A percentile compares a stretch with the other conserved stretches of the same genome.
Conservation (phyloP, 306 rosid genomes). For the Alnus rubra region DNA sequence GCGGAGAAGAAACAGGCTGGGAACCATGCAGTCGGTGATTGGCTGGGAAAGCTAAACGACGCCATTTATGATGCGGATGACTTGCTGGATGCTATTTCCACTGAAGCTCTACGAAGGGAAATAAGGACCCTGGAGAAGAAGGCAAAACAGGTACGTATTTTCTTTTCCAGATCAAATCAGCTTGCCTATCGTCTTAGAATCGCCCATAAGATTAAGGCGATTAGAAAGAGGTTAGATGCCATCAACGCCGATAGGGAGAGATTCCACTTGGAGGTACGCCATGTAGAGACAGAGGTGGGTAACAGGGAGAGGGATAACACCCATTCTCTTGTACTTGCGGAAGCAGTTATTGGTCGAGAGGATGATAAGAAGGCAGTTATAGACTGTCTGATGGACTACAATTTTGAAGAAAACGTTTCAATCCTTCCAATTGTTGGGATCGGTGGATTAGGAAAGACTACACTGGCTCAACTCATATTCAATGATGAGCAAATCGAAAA, state of each 20-base stretch:
- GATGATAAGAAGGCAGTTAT: background rate
- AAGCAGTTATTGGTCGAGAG: conserved; percentile 17
- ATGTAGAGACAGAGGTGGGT: no score
- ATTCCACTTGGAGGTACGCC: background rate
- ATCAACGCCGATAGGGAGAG: background rate
- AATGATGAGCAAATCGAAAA: background rate
- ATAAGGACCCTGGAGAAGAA: background rate
- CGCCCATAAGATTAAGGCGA: background rate
- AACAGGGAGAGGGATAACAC: background rate
- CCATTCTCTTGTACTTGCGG: background rate
- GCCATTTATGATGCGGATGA: background rate
- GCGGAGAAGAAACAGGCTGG: background rate
- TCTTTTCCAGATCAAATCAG: background rate
- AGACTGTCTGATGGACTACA: background rate
- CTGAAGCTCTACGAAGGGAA: background rate
- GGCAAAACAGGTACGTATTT: background rate
- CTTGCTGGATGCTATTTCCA: background rate
- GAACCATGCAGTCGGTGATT: background rate
- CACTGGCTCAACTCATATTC: conserved; percentile 12
- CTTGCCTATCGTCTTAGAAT: background rate
- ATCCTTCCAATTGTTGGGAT: conserved; percentile 24
- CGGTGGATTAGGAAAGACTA: conserved; percentile 28
- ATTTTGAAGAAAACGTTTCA: background rate
- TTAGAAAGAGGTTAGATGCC: background rate
- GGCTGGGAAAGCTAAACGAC: background rate